Base-by-base conservation (phyloP, 1,139 yeast species). In the Zygoascus sp. region DNA sequence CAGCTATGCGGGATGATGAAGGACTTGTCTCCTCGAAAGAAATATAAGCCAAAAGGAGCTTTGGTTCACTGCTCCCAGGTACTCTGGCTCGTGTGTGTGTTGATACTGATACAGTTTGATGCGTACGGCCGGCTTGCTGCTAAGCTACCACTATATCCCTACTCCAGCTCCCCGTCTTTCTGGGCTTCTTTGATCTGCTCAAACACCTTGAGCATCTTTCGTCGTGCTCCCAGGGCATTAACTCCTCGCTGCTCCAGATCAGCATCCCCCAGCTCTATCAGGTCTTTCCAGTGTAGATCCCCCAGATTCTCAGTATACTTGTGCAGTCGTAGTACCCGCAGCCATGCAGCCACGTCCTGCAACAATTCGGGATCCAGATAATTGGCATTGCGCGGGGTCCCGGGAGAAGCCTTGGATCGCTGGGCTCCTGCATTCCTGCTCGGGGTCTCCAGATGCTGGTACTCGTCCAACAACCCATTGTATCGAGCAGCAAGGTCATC, bases 221-320 rank as follows among this genome's bases (percentile, higher is more conserved):
- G 78, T 55, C 98, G 75, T 0, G 98, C 98, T 6, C 98, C 98
- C 55, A 92, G 75, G 0, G 98, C 97, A 55, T 81, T 78, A 41
- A 92, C 96, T 5, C 99, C 98, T 51, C 81, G 75, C 3, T 74
- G 74, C 57, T 83, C 90, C 58, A 94, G 73, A 49, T 80, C 78
- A 2, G 68, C 76, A 60, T 90, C 96, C 52, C 73, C 74, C 55
- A 86, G 72, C 57, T 78, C 79, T 49, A 92, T 77, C 69, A 92
- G 74, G 44, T 84, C 85, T 52, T 75, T 72, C 98, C 98, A 92
- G 23, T 77, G 74, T 54, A 83, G 72, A 55, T 80, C 83, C 61
- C 83, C 80, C 55, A 92, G 73, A 49, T 85, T 83, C 23, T 83
- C 92, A 3, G 97, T 90, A 68, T 92, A 92, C 67, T 92, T 92